Base-by-base conservation (phyloP, 371 early-diverging fungal genomes). In the Mortierella sp. region DNA sequence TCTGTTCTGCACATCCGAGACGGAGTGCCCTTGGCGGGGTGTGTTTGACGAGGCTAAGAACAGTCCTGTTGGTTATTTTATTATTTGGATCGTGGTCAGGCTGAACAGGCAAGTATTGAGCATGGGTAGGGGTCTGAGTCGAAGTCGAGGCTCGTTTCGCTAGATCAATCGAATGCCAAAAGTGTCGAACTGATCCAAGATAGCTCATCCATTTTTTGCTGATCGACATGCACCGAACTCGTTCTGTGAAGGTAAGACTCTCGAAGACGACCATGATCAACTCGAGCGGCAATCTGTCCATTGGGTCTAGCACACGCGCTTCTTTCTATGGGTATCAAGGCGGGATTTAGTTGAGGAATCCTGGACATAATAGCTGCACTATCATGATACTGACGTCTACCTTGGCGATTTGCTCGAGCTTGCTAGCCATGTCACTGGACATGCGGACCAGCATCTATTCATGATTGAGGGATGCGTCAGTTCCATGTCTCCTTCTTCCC, bases 101-200 rank as follows among this genome's bases (percentile, higher is more conserved):
- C 17, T 23, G 44, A 2, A 26, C 5, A 6, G 75, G 75, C 24
- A 58, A 3, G 43, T 64, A 64, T 19, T 50, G 48, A 19, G 52
- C 41, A 21, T 62, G 34, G 37, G 44, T 23, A 6, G 64, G 55
- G 6, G 46, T 53, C 1, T n/a, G 58, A 23, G 14, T 24, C 28
- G 28, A 19, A 2, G 61, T 39, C 5, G 64, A 50, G 4, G 30
- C 7, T 3, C 60, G 56, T n/a, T 14, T 52, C 17, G 69, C 32
- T 37, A 75, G 30, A 17, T 75, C 75, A 30, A 75, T 56, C 17
- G 60, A 50, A n/a, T 46, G n/a, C 75, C 75, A 75, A 30, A 75
- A 64, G 6, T 59, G 64, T 17, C 48, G 59, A 7, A 68, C 48
- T 3, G 69, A 63, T 1, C 51, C 46, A 5, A 75, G 46, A 28